Percentiles rank a stretch among this genome's conserved stretches.
phyloP scores from a whole-genome alignment of 441 rosid species.

The Hypseocharis bilobata region DNA sequence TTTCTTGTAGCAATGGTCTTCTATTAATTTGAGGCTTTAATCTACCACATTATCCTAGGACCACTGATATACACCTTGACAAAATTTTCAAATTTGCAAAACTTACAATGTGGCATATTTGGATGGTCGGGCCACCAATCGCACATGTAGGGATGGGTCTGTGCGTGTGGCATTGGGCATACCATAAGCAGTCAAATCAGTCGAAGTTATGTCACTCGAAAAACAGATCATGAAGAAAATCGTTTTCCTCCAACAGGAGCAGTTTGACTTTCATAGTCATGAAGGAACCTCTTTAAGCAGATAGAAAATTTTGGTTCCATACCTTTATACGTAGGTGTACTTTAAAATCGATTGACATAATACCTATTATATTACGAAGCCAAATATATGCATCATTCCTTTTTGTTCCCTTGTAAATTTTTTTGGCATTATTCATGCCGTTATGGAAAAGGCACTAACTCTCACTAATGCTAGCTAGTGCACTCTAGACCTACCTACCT shows the following conservation, averaged over 20 bases:
- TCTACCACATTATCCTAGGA: no score
- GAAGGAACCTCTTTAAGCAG: neutral
- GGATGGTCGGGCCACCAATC: neutral
- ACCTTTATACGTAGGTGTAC: neutral
- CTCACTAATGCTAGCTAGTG: neutral
- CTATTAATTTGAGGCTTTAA: neutral
- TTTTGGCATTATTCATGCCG: neutral
- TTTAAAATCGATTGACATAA: no score
- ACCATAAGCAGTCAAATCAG: neutral
- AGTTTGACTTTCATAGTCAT: neutral
- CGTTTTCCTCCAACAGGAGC: neutral
- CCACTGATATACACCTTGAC: neutral
- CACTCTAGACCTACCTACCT: neutral
- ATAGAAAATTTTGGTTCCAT: neutral
- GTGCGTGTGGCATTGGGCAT: neutral
- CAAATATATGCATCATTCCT: neutral
- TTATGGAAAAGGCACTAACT: neutral
- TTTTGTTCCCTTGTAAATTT: neutral
- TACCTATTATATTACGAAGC: neutral
- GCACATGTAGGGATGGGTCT: neutral
- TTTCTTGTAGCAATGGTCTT: neutral
- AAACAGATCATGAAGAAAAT: neutral
- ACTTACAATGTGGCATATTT: neutral
- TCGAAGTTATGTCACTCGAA: neutral
- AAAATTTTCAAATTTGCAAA: neutral